Evolutionary conservation across 129 eudicot genomes (phyloP).

Genomic region (Rutidosis leptorrhynchoides): DNA sequence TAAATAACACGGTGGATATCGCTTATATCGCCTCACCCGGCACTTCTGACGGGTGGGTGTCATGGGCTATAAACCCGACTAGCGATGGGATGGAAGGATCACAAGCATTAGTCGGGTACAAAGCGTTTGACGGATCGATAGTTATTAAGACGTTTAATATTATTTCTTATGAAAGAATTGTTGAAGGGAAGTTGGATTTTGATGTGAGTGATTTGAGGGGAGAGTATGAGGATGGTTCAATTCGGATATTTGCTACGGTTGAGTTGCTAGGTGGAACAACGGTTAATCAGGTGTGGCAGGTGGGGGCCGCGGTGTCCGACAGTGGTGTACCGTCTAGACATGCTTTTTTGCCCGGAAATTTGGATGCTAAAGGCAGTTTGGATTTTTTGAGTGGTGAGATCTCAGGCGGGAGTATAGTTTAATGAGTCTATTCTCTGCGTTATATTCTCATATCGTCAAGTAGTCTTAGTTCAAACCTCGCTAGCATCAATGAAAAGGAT

Average conservation of each 20-base stretch:
- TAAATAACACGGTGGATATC: slow-evolving; percentile 40
- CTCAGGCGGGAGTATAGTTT: no score
- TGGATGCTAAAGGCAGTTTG: slow-evolving; percentile 49
- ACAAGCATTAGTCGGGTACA: slow-evolving; percentile 58
- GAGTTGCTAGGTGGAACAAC: slow-evolving; percentile 39
- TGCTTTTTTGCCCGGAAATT: slow-evolving; percentile 51
- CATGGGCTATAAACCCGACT: slow-evolving; percentile 88
- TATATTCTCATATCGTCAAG: no score
- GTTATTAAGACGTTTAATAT: slow-evolving; percentile 61
- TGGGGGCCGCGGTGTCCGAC: slow-evolving; percentile 46
- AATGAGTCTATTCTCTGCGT: slow-evolving; percentile 34
- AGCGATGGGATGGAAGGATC: slow-evolving; percentile 72
- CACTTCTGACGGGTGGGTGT: slow-evolving; percentile 55
- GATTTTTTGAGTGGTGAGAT: slow-evolving; percentile 52
- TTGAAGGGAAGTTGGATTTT: slow-evolving; percentile 41
- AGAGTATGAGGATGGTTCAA: slow-evolving; percentile 42
- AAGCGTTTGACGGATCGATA: slow-evolving; percentile 37
- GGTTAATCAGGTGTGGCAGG: slow-evolving; percentile 89
- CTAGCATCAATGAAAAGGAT: no score
- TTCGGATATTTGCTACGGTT: slow-evolving; percentile 57
- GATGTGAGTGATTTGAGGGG: slow-evolving; percentile 42
- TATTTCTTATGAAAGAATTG: slow-evolving; percentile 36
- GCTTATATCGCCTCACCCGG: slow-evolving; percentile 64
- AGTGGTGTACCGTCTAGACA: slow-evolving; percentile 63
- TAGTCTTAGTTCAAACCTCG: no score